Evolutionary conservation across 2,329 filamentous ascomycete genomes (phyloP), one percentile per base, ranked within the genome.

Genomic region (Aspergillus puulaauensis): DNA sequence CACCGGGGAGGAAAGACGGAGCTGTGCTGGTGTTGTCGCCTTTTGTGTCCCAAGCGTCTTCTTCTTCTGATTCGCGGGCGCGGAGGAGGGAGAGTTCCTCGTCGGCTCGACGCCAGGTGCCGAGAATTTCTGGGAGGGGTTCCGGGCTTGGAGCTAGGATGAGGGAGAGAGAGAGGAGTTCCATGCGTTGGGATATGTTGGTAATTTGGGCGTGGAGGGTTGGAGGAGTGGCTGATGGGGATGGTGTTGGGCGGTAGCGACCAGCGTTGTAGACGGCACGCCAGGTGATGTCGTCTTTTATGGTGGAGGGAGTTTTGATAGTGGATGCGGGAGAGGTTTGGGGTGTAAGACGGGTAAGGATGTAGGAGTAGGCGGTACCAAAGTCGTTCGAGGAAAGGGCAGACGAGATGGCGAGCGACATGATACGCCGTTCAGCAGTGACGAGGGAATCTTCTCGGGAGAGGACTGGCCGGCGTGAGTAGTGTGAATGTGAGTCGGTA

Each of bases 361-460:
- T 83, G 68, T 87, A 87, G 6, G 85, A 87, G 70, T 88, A 88
- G 7, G 86, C 86, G 1, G 86, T 88, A 61, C 86, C 84, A 55
- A 80, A 80, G 59, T 80, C 77, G 61, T 78, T 67, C 27, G 73
- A 70, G 45, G 67, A 61, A 4, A 80, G 68, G n/a, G 78, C 77
- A 3, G 77, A 77, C 39, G 73, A 73, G 52, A 79, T 77, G 43
- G 79, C 77, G 52, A 78, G 73, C 37, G 75, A 77, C 46, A 74
- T 79, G 44, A 81, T 77, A 43, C 78, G 76, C 33, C 77, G 75
- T 60, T 78, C 75, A 8, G 78, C 74, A n/a, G 73, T 71, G 57
- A 74, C 51, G n/a, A 68, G 52, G 6, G 67, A 62, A 31, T 75
- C 63, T 39, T 73, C 69, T 46, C 59, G 50, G 40, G 64, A 56